Evolutionary conservation across 208 protist genomes (phyloP), one percentile per base, ranked within the genome.

Genomic region (Phytomonas sp.): DNA sequence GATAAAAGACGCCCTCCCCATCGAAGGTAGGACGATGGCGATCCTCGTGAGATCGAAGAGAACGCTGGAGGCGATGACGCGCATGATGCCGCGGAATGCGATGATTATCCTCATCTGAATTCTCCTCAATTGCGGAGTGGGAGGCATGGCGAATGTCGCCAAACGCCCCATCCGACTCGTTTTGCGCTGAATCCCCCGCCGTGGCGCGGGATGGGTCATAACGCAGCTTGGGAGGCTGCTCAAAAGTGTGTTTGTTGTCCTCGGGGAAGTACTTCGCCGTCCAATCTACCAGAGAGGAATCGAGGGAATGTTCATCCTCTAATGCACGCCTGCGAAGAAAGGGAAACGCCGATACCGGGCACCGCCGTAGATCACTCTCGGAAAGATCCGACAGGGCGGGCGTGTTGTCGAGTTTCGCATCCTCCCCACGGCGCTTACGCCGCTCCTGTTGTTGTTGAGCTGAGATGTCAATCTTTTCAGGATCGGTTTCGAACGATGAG

Each of bases 211-310:
- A 60, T 49, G 26, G 14, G n/a, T 30, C 32, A 14, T 36, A 30
- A n/a, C 84, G 86, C 16, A 90, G 81, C 61, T 81, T 78, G 37
- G 88, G 91, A 31, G 85, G 87, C 34, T 83, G 72, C 4, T 77
- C 71, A 69, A 96, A 94, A 6, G 86, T 94, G 59, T 66, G 56
- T 23, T 78, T 65, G 26, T 83, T 79, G 75, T 96, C 91, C 23
- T 92, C 87, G 6, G 91, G 86, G 66, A 88, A 96, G 74, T 92
- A 93, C 77, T 94, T 93, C 40, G 87, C 88, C n/a, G 91, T 92
- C 88, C 91, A 96, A 67, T 96, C 87, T 30, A 96, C 87, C 29
- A 96, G 76, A 14, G 91, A 96, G 0, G 91, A 86, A 67, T 96
- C 91, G 11, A 96, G 76, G 26, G 88, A 81, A 16, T 74, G 30